These are phyloP conservation scores for Microstroma glucosiphilum DNA, from an alignment of 1,284 basidiomycete genomes.

Conservation along the genomic window DNA sequence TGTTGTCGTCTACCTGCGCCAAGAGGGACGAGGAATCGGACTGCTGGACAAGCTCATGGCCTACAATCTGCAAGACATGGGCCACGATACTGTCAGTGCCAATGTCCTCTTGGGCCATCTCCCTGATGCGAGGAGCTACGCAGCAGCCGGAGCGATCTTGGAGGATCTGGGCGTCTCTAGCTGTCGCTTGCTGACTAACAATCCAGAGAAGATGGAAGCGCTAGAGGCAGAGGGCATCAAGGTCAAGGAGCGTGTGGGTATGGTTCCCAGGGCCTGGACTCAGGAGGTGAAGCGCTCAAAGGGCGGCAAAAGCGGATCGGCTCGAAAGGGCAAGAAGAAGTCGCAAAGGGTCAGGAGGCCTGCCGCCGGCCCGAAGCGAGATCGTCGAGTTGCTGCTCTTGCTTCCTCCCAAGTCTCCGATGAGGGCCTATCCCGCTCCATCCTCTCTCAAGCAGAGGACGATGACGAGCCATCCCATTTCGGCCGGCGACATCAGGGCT, in stretches of 20 bases:
- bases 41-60: conserved; percentile 91
- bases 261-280: conserved; percentile 89
- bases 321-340: conserved; percentile 7
- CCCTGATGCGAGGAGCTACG: conserved; percentile 90
- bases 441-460: conserved; percentile 12
- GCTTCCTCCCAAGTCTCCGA: not conserved
- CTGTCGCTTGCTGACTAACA: conserved; percentile 80
- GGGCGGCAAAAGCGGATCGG: conserved; percentile 1
- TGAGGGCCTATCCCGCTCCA: not conserved
- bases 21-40: conserved; percentile 98
- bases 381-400: not conserved
- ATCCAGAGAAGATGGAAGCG: conserved; percentile 91
- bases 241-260: conserved; percentile 78
- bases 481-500: too few species aligned
- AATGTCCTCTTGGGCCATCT: conserved; percentile 91
- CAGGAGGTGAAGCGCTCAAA: conserved; percentile 15
- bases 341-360: not conserved
- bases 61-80: conserved; percentile 96
- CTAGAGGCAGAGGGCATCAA: conserved; percentile 74
- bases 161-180: conserved; percentile 74
- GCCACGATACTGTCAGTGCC: conserved; percentile 94
- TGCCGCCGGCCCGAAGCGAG: not conserved
- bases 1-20: conserved; percentile 92
- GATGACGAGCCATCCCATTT: conserved; percentile 11
- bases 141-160: conserved; percentile 81